Base-by-base conservation (phyloP, 2,329 filamentous ascomycete genomes). In the Cercospora zeina region DNA sequence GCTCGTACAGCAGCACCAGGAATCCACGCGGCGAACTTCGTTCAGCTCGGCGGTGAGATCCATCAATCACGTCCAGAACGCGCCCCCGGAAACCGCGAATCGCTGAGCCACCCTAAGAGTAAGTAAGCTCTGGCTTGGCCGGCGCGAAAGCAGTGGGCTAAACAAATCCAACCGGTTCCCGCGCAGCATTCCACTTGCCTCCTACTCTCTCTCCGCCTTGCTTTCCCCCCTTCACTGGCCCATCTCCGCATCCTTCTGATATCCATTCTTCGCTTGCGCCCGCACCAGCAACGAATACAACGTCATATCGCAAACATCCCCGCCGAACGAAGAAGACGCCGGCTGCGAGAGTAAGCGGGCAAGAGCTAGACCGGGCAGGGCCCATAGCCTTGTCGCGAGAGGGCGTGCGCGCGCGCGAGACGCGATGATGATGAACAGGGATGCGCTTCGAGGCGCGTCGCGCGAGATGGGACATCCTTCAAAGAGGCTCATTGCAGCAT, bases 401-500 rank as follows among this genome's bases (percentile, higher is more conserved):
- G 31, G 49, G 49, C 27, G 49, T 33, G 33, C 19, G 14, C 16
- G 33, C 34, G 54, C 21, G 31, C 19, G 24, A 36, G 14, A 21
- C 60, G 39, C 10, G 34, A 36, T 33, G 19, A 36, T 54, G 14
- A 58, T 50, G 31, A 58, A 51, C 62, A 50, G 49, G 19, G 59
- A 54, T 21, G 37, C 62, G 33, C 57, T 66, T 31, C 56, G 62
- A 11, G 62, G 51, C 27, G 62, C 65, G 10, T 53, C 58, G 0
- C 61, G 55, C 51, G 58, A 62, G 16, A 59, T 66, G 57, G 62
- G 64, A 10, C 34, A 57, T 16, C 54, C 64, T 14, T 61, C 61
- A 11, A 67, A 67, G 24, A 63, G 58, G 37, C 76, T 91, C 42
- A 73, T 88, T 45, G 70, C 85, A 9, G 89, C 88, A 3, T 93